Percentiles rank a stretch among this genome's conserved stretches.
These are phyloP conservation scores for Trichosporon inkin DNA, from an alignment of 1,284 basidiomycete species.

Conservation along the genomic window DNA sequence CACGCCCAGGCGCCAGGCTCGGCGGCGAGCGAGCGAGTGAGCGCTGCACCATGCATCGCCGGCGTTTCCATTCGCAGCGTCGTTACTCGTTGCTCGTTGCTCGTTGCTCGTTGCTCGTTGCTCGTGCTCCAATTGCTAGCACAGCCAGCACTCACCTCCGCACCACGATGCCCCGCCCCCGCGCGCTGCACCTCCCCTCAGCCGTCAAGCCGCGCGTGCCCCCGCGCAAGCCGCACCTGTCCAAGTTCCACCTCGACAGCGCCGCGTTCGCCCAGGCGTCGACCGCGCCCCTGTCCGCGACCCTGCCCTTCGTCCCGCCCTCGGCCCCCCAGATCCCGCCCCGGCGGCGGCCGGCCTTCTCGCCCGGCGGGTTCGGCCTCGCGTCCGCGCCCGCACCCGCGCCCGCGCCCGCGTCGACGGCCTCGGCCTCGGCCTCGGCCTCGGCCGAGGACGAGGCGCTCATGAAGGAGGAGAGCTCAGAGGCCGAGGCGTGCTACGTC, in stretches of 20 bases:
- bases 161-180: constrained; percentile 18
- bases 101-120: too few relatives aligned
- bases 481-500: constrained; percentile 50
- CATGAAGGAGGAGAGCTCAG: constrained; percentile 31
- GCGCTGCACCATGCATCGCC: too few relatives aligned
- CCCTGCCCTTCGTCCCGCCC: constrained; percentile 27
- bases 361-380: constrained; percentile 48
- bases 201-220: constrained; percentile 13
- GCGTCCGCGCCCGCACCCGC: constrained; percentile 28
- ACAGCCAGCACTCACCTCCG: not conserved
- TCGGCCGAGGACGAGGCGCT: constrained; percentile 16
- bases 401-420: too few relatives aligned
- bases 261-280: constrained; percentile 17
- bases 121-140: too few relatives aligned
- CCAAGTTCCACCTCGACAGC: constrained; percentile 24
- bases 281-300: constrained; percentile 12
- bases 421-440: too few relatives aligned
- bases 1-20: not conserved
- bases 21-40: not conserved
- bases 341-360: constrained; percentile 43
- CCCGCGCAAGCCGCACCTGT: constrained; percentile 25
- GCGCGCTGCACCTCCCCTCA: constrained; percentile 20
- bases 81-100: too few relatives aligned
- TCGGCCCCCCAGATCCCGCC: constrained; percentile 40
- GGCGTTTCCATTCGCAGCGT: too few relatives aligned